Conservation (phyloP, 371 early-diverging fungal species). For the Choanephora cucurbitarum region DNA sequence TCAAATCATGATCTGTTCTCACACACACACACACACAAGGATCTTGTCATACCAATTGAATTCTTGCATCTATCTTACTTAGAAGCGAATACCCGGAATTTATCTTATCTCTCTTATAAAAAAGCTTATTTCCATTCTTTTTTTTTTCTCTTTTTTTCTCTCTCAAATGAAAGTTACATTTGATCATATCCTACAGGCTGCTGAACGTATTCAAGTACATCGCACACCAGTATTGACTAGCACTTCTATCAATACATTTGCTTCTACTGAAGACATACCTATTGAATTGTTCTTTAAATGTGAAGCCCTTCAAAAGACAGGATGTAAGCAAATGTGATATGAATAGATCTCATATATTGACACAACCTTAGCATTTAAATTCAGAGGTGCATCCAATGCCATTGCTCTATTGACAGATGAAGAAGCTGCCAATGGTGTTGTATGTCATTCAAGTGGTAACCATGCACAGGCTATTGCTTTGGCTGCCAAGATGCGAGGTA, state of each 20-base stretch:
- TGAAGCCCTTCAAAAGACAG: constrained; percentile 60
- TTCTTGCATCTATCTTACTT: too few relatives aligned
- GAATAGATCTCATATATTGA: background rate
- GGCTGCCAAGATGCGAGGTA: constrained; percentile 43
- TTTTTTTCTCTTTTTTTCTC: background rate
- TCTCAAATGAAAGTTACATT: constrained; percentile 26
- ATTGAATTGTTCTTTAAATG: constrained; percentile 58
- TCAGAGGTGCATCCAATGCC: constrained; percentile 62
- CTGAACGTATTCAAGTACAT: constrained; percentile 48
- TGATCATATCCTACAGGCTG: constrained; percentile 45
- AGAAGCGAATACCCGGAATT: too few relatives aligned
- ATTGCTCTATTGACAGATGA: constrained; percentile 26
- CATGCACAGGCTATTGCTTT: constrained; percentile 56
- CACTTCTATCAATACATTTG: constrained; percentile 31
- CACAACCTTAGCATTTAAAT: constrained; percentile 61
- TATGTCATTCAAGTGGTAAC: constrained; percentile 51
- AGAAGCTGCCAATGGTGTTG: constrained; percentile 44
- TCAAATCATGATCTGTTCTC: too few relatives aligned
- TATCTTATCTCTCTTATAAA: too few relatives aligned
- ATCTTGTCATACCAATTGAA: too few relatives aligned
- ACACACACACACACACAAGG: too few relatives aligned
- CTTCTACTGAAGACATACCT: constrained; percentile 17
- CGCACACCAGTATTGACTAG: constrained; percentile 56
- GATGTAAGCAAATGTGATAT: constrained; percentile 33
- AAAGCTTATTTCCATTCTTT: background rate